Base-by-base conservation (phyloP, 116 monocot species). In the Papilionanthe hybrid region DNA sequence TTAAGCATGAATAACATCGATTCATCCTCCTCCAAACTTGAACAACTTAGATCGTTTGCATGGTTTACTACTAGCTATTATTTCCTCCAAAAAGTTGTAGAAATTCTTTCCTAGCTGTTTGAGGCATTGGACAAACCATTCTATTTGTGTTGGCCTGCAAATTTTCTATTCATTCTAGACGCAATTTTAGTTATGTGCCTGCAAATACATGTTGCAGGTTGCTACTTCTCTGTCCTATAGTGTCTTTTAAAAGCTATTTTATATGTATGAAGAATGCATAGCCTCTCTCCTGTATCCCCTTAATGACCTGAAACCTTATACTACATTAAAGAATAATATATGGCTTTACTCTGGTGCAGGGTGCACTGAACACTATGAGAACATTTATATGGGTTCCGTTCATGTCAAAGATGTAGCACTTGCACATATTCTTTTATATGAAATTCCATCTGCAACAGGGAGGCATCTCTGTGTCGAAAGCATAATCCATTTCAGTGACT, bases 401-500 rank as follows among this genome's bases (percentile, higher is more conserved):
- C 97, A 98, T 79, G 97, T 94, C 43, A 90, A 92, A 82, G 97
- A 98, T 82, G 97, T 98, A 12, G 97, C 97, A 11, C 73, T 90
- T 44, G 85, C 97, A 43, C 97, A 94, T 77, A 91, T 98, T 85
- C 78, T 94, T 22, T 48, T 94, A 0, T 98, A 90, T 69, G 97
- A 98, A 84, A 94, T 88, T 73, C 80, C 82, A 27, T 83, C 90
- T 43, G 90, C 94, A 75, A 81, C 88, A 30, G 97, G 94, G 57
- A 92, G 97, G 72, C 94, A 98, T 80, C 72, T 98, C 3, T 98
- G 97, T 49, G 77, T 91, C 11, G 89, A 94, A 86, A 30, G 85
- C 49, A 94, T 92, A 17, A 22, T 77, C 56, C 98, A 98, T 78
- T 94, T 77, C 73, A 85, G 94, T 60, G 97, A 98, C 80, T 91